Percentiles rank a stretch among this genome's conserved stretches.
Evolutionary conservation across 2,329 filamentous ascomycete species (phyloP).

Genomic region (Metarhizium album): DNA sequence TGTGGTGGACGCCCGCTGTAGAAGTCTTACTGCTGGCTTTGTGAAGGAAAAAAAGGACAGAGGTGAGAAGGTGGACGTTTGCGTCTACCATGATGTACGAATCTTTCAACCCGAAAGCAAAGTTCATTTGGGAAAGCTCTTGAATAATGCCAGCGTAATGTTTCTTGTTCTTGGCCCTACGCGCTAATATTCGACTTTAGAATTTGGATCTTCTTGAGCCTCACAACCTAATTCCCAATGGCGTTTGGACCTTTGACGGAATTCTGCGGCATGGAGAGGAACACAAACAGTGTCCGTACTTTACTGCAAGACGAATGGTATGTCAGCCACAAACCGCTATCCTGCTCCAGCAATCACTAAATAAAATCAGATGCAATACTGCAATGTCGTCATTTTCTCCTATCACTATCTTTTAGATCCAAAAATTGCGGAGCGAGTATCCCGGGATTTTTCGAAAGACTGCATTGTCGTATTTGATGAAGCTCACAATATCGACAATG

Average conservation of each 20-base stretch:
- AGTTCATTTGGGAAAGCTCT: neutral
- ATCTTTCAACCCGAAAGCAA: neutral
- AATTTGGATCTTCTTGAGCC: conserved; percentile 92
- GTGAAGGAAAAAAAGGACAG: conserved; percentile 95
- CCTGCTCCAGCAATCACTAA: conserved; percentile 3
- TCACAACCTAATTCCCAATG: conserved; percentile 86
- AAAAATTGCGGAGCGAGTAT: conserved; percentile 93
- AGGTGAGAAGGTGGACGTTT: conserved; percentile 88
- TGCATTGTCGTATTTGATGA: conserved; percentile 99
- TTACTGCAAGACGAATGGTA: conserved; percentile 89
- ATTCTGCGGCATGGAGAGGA: conserved; percentile 84
- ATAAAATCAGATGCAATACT: conserved; percentile 73
- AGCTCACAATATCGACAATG: conserved; percentile 98
- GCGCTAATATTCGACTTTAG: conserved; percentile 24
- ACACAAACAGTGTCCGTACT: conserved; percentile 96
- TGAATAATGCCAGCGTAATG: neutral
- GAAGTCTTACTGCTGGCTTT: conserved; percentile 91
- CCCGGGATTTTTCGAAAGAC: conserved; percentile 91
- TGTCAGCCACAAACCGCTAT: conserved; percentile 13
- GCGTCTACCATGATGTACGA: conserved; percentile 83
- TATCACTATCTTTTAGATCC: conserved; percentile 97
- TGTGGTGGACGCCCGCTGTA: conserved; percentile 89
- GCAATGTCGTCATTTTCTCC: conserved; percentile 99
- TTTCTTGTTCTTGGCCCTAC: neutral
- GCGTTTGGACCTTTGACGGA: conserved; percentile 90